phyloP scores from a whole-genome alignment of 1,284 basidiomycete genomes.

The Wolfiporia cocos region DNA sequence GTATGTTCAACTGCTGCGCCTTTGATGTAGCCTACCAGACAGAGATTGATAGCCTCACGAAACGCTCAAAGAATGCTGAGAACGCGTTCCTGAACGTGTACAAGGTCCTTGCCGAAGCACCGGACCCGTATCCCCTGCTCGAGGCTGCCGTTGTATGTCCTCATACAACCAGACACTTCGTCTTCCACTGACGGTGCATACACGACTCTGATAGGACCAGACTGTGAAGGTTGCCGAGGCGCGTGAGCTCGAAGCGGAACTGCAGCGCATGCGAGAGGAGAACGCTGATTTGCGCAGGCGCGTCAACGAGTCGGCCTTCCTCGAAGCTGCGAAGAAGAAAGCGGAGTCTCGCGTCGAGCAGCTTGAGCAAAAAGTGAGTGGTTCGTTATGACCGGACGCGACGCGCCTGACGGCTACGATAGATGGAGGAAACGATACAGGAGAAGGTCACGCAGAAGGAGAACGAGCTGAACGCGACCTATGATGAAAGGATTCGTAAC shows the following conservation, averaged over 20 bases:
- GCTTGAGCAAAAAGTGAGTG: slow-evolving; percentile 75
- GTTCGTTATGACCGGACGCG: neutral
- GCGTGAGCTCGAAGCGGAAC: slow-evolving; percentile 65
- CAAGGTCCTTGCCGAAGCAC: slow-evolving; percentile 90
- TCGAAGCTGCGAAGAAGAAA: slow-evolving; percentile 75
- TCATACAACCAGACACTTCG: too few species aligned
- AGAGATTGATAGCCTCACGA: slow-evolving; percentile 93
- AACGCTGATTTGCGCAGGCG: slow-evolving; percentile 73
- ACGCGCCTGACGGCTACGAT: neutral
- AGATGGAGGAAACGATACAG: slow-evolving; percentile 89
- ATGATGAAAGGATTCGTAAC: slow-evolving; percentile 92
- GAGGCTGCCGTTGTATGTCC: slow-evolving; percentile 84
- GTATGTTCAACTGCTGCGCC: too few species aligned
- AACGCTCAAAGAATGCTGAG: slow-evolving; percentile 86
- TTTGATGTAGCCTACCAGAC: slow-evolving; percentile 89
- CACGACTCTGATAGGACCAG: slow-evolving; percentile 66
- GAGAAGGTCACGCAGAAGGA: slow-evolving; percentile 88
- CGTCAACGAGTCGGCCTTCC: slow-evolving; percentile 54
- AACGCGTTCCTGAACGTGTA: slow-evolving; percentile 92
- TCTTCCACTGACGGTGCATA: too few species aligned
- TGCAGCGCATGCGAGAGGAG: slow-evolving; percentile 70
- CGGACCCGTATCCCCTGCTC: slow-evolving; percentile 93
- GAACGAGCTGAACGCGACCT: slow-evolving; percentile 92
- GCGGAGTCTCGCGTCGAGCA: slow-evolving; percentile 69
- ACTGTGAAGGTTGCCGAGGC: slow-evolving; percentile 84